Percentiles rank a stretch among this genome's conserved stretches.
Conservation (phyloP, 176 grass and related monocot genomes). For the Carex pumila region DNA sequence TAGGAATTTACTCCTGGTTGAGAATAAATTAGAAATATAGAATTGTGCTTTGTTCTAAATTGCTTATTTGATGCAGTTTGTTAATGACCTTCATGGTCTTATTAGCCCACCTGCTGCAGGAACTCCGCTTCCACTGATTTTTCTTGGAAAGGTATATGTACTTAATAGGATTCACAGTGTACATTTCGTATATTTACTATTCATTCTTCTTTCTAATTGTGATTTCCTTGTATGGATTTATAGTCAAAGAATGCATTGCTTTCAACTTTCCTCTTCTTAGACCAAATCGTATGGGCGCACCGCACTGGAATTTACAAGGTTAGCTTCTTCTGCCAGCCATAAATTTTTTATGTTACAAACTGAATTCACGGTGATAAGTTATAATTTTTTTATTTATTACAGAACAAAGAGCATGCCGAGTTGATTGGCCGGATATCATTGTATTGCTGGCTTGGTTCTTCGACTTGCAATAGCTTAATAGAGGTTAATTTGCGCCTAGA, state of each 20-base stretch:
- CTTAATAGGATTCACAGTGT: neutral
- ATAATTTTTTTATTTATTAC: neutral
- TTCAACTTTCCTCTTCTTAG: conserved; percentile 83
- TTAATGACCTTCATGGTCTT: conserved; percentile 76
- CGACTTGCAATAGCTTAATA: conserved; percentile 57
- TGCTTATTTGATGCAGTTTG: conserved; percentile 49
- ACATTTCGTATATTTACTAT: neutral
- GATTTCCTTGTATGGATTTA: neutral
- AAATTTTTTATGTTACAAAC: conserved; percentile 1
- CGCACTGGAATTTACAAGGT: conserved; percentile 96
- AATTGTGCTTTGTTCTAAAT: neutral
- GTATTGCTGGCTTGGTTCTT: conserved; percentile 65
- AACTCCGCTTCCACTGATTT: conserved; percentile 76
- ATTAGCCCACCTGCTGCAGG: conserved; percentile 69
- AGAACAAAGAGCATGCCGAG: conserved; percentile 78
- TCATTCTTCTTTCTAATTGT: conserved; percentile 7
- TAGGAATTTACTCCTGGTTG: neutral
- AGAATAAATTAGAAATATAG: neutral
- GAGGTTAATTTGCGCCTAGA: conserved; percentile 26
- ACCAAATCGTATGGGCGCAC: conserved; percentile 88
- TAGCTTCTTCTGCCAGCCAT: neutral
- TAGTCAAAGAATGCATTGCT: conserved; percentile 85
- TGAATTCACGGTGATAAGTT: neutral
- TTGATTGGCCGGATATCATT: conserved; percentile 56
- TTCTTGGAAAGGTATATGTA: conserved; percentile 67